These are phyloP conservation scores for Penicillium verrucosum DNA, from an alignment of 2,329 filamentous ascomycete species.

Conservation along the genomic window DNA sequence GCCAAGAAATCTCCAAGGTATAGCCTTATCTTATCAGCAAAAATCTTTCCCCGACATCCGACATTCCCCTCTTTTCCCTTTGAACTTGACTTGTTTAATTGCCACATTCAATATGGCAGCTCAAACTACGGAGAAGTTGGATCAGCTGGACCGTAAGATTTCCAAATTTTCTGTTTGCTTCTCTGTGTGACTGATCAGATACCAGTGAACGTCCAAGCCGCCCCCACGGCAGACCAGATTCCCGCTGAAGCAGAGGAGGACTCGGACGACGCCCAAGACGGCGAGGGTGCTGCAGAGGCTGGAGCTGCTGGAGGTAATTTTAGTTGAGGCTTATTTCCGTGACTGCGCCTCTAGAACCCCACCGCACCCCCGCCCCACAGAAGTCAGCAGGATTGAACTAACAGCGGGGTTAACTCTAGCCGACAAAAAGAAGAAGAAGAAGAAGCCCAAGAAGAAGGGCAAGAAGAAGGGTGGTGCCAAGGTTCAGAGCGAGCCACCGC, in stretches of 20 bases:
- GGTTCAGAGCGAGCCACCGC: constrained; percentile 72
- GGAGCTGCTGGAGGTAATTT: constrained; percentile 37
- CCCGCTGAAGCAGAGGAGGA: constrained; percentile 52
- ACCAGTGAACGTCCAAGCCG: constrained; percentile 40
- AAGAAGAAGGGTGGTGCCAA: constrained; percentile 63
- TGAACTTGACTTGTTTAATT: constrained; percentile 17
- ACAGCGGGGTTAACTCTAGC: constrained; percentile 24
- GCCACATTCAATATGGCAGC: constrained; percentile 39
- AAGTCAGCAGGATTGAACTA: not conserved
- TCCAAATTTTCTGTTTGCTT: not conserved
- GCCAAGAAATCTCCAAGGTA: not conserved
- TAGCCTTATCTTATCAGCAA: constrained; percentile 26
- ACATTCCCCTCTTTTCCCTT: constrained; percentile 18
- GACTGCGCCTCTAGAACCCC: not conserved
- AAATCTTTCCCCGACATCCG: constrained; percentile 26
- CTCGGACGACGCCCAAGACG: constrained; percentile 54
- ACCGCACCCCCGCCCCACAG: not conserved
- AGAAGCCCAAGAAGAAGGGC: constrained; percentile 75
- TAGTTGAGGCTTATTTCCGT: not conserved
- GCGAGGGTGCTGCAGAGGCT: constrained; percentile 40
- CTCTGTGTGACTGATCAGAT: constrained; percentile 20
- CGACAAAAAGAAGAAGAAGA: constrained; percentile 80
- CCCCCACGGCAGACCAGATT: constrained; percentile 31
- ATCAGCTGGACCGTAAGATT: constrained; percentile 41
- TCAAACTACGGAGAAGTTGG: constrained; percentile 40